Evolutionary conservation across 169 alveolate species (phyloP).

Genomic region (Plasmodium cynomolgi): DNA sequence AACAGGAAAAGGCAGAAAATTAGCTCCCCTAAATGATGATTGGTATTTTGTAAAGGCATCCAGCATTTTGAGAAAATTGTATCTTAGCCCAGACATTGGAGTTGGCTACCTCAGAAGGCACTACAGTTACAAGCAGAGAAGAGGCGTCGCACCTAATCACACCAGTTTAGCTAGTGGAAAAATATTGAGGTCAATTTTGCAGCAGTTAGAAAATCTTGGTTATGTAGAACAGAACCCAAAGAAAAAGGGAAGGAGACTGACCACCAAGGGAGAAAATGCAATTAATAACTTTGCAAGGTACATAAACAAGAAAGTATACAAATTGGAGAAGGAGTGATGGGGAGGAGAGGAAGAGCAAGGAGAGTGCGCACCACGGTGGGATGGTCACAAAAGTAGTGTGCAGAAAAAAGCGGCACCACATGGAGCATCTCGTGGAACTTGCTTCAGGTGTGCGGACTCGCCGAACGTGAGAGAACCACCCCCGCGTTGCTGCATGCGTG

Average conservation of each 20-base stretch:
- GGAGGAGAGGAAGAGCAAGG: not conserved
- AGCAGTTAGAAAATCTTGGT: constrained; percentile 94
- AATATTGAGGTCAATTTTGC: constrained; percentile 94
- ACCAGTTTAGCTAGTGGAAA: constrained; percentile 95
- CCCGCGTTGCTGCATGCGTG: not conserved
- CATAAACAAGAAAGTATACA: constrained; percentile 80
- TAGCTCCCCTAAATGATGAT: constrained; percentile 96
- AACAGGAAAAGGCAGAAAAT: constrained; percentile 94
- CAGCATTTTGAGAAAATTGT: constrained; percentile 95
- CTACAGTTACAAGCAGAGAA: constrained; percentile 93
- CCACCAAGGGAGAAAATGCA: constrained; percentile 88
- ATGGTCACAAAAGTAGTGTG: too few species aligned
- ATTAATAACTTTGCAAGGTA: constrained; percentile 89
- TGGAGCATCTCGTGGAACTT: not conserved
- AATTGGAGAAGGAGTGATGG: constrained; percentile 8
- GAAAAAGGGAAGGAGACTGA: constrained; percentile 88
- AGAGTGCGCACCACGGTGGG: not conserved
- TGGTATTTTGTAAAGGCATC: constrained; percentile 98
- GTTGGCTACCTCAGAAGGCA: constrained; percentile 93
- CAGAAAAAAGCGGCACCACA: not conserved
- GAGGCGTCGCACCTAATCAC: constrained; percentile 93
- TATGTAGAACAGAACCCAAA: constrained; percentile 93
- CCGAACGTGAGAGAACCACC: not conserved
- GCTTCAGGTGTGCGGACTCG: not conserved
- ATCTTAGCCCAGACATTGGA: constrained; percentile 95